Percentiles rank a stretch among this genome's conserved stretches.
Conservation (phyloP, 495 filamentous ascomycete genomes). For the Aspergillus mulundensis region DNA sequence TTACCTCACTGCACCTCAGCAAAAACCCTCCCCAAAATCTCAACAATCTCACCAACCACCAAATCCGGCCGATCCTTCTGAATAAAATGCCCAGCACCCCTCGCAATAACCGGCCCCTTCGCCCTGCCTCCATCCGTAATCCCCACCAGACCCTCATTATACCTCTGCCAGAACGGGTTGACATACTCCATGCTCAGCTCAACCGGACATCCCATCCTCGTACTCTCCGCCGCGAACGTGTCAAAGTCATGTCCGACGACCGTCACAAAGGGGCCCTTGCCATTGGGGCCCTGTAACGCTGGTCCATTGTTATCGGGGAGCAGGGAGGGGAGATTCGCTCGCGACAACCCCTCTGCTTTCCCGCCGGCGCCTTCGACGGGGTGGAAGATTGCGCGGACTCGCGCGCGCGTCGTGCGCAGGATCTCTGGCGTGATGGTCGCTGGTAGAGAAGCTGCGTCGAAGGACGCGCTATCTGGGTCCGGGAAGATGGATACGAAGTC, state of each 20-base stretch:
- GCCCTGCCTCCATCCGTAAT: constrained; percentile 39
- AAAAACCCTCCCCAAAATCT: constrained; percentile 24
- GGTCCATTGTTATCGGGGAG: constrained; percentile 32
- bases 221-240: constrained; percentile 37
- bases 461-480: constrained; percentile 50
- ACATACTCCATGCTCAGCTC: constrained; percentile 45
- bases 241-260: constrained; percentile 62
- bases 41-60: constrained; percentile 46
- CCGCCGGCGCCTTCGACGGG: constrained; percentile 36
- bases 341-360: constrained; percentile 53
- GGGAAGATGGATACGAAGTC: constrained; percentile 58
- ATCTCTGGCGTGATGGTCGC: constrained; percentile 23
- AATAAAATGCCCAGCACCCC: constrained; percentile 57
- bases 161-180: constrained; percentile 53
- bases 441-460: constrained; percentile 40
- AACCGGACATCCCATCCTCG: constrained; percentile 39
- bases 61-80: constrained; percentile 58
- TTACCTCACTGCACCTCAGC: too few relatives aligned
- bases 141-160: constrained; percentile 51
- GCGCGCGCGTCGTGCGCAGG: constrained; percentile 42
- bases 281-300: constrained; percentile 30
- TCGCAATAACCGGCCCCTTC: constrained; percentile 48
- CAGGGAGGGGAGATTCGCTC: constrained; percentile 42
- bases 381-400: constrained; percentile 44
- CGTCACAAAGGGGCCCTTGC: constrained; percentile 37